These are phyloP conservation scores for Ophiocytium majus DNA, from an alignment of 352 stramenopile genomes.

Conservation along the genomic window DNA sequence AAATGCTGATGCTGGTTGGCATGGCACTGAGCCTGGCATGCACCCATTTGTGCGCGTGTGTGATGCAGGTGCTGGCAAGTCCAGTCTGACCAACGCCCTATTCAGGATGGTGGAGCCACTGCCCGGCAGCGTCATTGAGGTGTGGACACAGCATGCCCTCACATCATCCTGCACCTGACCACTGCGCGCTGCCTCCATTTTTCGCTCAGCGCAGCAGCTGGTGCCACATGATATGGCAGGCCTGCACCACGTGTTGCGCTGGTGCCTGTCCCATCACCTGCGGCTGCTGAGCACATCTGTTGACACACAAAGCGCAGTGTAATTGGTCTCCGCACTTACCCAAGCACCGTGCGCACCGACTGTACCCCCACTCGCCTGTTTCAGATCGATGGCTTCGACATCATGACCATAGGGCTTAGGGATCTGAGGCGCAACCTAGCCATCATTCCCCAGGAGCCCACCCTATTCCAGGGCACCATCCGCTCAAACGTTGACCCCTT, in stretches of 20 bases:
- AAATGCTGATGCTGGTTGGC: no score
- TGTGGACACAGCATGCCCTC: no score
- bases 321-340: no score
- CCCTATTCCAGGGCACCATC: conserved; percentile 63
- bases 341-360: no score
- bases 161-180: no score
- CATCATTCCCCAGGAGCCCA: conserved; percentile 86
- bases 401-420: conserved; percentile 66
- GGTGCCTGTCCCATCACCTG: no score
- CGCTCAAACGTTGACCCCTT: conserved; percentile 74
- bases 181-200: no score
- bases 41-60: conserved; percentile 70
- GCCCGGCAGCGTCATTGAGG: conserved; percentile 48
- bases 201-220: conserved; percentile 42
- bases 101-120: conserved; percentile 71
- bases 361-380: conserved; percentile 25
- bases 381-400: conserved; percentile 67
- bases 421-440: conserved; percentile 72
- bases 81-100: conserved; percentile 79
- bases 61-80: conserved; percentile 73
- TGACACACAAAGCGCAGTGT: no score
- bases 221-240: conserved; percentile 54
- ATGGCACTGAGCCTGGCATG: conserved; percentile 42
- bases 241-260: no score
- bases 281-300: no score